Evolutionary conservation across 306 rosid genomes (phyloP), one percentile per base, ranked within the genome.

Genomic region (Prunus padus): DNA sequence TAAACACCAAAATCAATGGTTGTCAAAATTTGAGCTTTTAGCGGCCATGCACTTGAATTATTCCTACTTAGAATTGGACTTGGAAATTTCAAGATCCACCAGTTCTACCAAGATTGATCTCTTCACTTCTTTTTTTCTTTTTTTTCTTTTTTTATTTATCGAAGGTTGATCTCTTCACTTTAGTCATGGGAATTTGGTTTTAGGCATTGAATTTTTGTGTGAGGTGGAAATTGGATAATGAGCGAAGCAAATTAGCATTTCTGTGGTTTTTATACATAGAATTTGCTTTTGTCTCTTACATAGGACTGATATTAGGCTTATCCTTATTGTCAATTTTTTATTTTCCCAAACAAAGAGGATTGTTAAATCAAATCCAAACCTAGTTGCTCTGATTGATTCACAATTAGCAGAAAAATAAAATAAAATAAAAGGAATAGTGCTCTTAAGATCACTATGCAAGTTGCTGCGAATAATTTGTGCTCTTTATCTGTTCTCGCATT

Each of bases 111-210:
- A 50, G 16, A 23, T 31, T 79, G 74, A 66, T 79, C 69, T 65
- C 59, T 71, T 51, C 55, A 63, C 19, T 14, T 19, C n/a, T n/a
- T n/a, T n/a, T n/a, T n/a, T n/a, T n/a, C n/a, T n/a, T n/a, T n/a
- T n/a, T n/a, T n/a, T n/a, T n/a, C n/a, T n/a, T n/a, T n/a, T n/a
- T n/a, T n/a, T n/a, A n/a, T n/a, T n/a, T n/a, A n/a, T n/a, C n/a
- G n/a, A n/a, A n/a, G 16, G 31, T 31, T 79, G 74, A 66, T 79
- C 69, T 65, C 59, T 71, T 51, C 55, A 63, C 19, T 14, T 19
- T 33, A 46, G 22, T 26, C 20, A 2, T 42, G 19, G 23, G 12
- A 52, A 28, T 37, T 66, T 67, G 42, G 18, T 44, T 62, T 63
- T 61, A 6, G 19, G 63, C 40, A 22, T 33, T 44, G 3, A 13